Conservation (phyloP, 352 stramenopile genomes). For the Pythium graminicola region DNA sequence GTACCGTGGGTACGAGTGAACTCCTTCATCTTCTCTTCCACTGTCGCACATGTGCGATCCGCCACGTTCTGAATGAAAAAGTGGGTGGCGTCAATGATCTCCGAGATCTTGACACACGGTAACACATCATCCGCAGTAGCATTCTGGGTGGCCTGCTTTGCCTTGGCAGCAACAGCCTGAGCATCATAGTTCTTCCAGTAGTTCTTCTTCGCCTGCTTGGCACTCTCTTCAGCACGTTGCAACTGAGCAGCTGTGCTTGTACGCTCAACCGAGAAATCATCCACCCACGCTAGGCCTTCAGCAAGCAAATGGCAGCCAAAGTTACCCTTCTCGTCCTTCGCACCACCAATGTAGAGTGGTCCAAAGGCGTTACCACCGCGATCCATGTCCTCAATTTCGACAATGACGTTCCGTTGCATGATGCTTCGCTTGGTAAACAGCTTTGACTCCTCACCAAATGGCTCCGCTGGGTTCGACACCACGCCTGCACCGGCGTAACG, state of each 20-base stretch:
- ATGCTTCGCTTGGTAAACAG: constrained; percentile 83
- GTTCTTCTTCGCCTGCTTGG: constrained; percentile 90
- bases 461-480: constrained; percentile 77
- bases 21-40: constrained; percentile 92
- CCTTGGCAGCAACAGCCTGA: constrained; percentile 42
- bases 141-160: constrained; percentile 31
- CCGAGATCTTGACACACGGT: constrained; percentile 85
- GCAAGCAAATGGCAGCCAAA: constrained; percentile 90
- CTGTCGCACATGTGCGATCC: constrained; percentile 79
- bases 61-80: constrained; percentile 92
- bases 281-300: constrained; percentile 90
- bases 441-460: constrained; percentile 85
- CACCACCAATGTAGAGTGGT: constrained; percentile 57
- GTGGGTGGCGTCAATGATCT: constrained; percentile 90
- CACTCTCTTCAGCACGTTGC: constrained; percentile 74
- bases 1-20: constrained; percentile 88
- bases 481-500: constrained; percentile 85
- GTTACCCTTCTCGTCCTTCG: constrained; percentile 72
- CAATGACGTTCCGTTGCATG: constrained; percentile 89
- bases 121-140: constrained; percentile 62
- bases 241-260: constrained; percentile 73
- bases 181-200: constrained; percentile 90
- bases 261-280: constrained; percentile 91
- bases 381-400: constrained; percentile 92
- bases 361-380: constrained; percentile 90